Evolutionary conservation across 1,284 basidiomycete species (phyloP), one percentile per base, ranked within the genome.

Genomic region (Leucoagaricus sp.): DNA sequence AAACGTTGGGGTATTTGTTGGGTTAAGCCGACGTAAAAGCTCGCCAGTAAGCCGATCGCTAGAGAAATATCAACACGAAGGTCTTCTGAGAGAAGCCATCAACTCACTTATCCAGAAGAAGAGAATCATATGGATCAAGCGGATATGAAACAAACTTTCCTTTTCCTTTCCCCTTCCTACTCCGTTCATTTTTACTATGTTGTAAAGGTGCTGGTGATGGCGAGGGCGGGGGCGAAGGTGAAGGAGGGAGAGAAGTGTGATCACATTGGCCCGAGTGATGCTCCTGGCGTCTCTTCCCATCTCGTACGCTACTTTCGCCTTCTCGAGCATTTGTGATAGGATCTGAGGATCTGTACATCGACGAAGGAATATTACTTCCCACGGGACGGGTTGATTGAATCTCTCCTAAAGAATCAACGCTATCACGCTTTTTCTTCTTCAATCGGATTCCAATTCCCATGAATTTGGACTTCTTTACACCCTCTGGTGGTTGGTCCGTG

Each of bases 41-140:
- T 76, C 68, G 53, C 81, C 73, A 0, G 81, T 78, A 55, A 79
- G 77, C 42, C 70, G 76, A 65, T 87, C 86, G 58, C 87, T 88
- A 48, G 33, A 60, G 42, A 45, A 48, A 58, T 25, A 28, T 45
- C 31, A 42, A 55, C 42, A 48, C 19, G 34, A 17, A 45, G 23
- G n/a, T n/a, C n/a, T n/a, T 38, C 4, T 38, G 8, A 38, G 36
- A 33, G 31, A 33, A 44, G 55, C 38, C 53, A 6, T 49, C 34
- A 48, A 71, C 82, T 60, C 60, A 88, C 87, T 78, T 86, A 58
- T 85, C 80, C 21, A 86, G 65, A 9, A 79, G 65, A 21, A 79
- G 71, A 8, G 76, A 71, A 54, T 84, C 79, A 60, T 84, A 88
- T 0, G 82, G 65, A 55, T 68, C 66, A 19, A 70, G 59, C 6